phyloP scores from a whole-genome alignment of 257 asterid species.

The Osmanthus fragrans region DNA sequence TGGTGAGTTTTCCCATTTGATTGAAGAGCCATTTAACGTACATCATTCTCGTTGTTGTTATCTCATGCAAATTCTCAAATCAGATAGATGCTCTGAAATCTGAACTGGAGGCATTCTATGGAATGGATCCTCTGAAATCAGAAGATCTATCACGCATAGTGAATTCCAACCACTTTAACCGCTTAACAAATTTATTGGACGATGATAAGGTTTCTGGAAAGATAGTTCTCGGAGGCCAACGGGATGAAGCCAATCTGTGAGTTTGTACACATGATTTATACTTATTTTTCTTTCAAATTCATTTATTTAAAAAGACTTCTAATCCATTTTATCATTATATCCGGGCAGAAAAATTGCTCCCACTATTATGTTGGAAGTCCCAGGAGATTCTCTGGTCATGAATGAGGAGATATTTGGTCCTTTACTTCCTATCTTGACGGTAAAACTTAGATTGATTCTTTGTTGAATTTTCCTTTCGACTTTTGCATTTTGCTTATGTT shows the following conservation, averaged over 20 bases:
- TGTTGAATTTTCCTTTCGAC: background rate
- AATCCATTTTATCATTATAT: background rate
- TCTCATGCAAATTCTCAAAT: conserved; percentile 17
- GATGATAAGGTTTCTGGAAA: conserved; percentile 72
- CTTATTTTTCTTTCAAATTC: background rate
- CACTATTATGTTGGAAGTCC: conserved; percentile 73
- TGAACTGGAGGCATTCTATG: conserved; percentile 77
- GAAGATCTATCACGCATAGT: conserved; percentile 76
- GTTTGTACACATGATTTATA: conserved; percentile 33
- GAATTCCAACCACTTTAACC: conserved; percentile 65
- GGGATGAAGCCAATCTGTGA: conserved; percentile 67
- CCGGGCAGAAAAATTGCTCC: conserved; percentile 75
- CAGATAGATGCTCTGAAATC: conserved; percentile 61
- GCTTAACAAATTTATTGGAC: conserved; percentile 61
- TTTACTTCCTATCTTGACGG: conserved; percentile 80
- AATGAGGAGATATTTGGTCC: conserved; percentile 93
- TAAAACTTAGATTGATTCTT: conserved; percentile 27
- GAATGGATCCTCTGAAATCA: conserved; percentile 73
- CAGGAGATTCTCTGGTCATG: conserved; percentile 73
- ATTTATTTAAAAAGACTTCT: conserved; percentile 11
- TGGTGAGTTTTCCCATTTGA: conserved; percentile 46
- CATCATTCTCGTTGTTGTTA: conserved; percentile 1
- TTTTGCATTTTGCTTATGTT: background rate
- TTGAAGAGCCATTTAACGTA: conserved; percentile 4
- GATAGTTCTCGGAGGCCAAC: conserved; percentile 83